Conservation (phyloP, 2,329 filamentous ascomycete species). For the Colletotrichum sp. region DNA sequence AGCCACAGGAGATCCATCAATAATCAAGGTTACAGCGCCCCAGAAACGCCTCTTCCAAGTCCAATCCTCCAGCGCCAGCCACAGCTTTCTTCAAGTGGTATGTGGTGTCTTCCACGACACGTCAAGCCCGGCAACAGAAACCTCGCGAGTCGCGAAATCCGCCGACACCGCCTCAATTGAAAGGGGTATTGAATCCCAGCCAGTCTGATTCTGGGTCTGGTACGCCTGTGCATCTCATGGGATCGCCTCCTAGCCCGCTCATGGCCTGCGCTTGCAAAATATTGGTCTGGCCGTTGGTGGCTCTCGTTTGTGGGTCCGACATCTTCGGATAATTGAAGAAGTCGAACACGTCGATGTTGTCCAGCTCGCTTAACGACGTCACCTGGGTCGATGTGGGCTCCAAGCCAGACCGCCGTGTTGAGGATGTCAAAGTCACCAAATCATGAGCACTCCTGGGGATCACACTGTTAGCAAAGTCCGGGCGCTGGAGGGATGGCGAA, state of each 20-base stretch:
- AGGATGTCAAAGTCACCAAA: slow-evolving; percentile 39
- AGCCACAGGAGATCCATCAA: slow-evolving; percentile 17
- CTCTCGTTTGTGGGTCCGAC: slow-evolving; percentile 18
- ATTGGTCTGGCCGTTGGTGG: slow-evolving; percentile 26
- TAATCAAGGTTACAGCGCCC: slow-evolving; percentile 8
- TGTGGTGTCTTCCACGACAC: background rate
- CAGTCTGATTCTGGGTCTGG: slow-evolving; percentile 37
- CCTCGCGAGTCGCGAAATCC: background rate
- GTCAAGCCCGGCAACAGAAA: background rate
- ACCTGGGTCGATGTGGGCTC: slow-evolving; percentile 43
- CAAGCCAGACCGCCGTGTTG: slow-evolving; percentile 38
- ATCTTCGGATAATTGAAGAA: slow-evolving; percentile 49
- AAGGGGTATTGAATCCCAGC: slow-evolving; percentile 25
- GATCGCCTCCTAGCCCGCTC: slow-evolving; percentile 25
- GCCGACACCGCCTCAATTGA: background rate
- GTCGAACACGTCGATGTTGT: slow-evolving; percentile 49
- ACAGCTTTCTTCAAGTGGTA: background rate
- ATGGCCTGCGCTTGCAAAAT: slow-evolving; percentile 26
- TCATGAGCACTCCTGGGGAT: slow-evolving; percentile 41
- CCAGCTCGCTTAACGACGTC: slow-evolving; percentile 43
- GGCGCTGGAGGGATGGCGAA: background rate
- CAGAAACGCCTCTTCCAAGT: slow-evolving; percentile 8
- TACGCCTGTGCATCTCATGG: slow-evolving; percentile 26
- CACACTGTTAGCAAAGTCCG: slow-evolving; percentile 3
- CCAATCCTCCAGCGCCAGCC: slow-evolving; percentile 3